A percentile compares a stretch with the other conserved stretches of the same genome.
These are phyloP conservation scores for Podila horticola DNA, from an alignment of 192 early-diverging fungal genomes.

Conservation along the genomic window DNA sequence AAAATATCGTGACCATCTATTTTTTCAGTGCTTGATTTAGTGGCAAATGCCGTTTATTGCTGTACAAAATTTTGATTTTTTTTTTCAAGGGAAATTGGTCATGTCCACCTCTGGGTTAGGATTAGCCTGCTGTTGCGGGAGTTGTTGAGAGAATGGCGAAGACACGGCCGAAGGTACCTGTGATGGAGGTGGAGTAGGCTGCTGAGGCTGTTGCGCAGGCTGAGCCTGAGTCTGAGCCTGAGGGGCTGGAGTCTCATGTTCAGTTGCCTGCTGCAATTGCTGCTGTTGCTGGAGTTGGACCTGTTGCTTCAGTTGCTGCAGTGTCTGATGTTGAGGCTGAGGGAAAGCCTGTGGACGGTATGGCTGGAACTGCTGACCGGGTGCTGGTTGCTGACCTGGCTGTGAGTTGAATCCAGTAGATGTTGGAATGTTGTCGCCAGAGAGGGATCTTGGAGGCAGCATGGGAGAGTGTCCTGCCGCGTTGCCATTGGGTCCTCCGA, in stretches of 20 bases:
- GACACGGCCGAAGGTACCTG: not conserved
- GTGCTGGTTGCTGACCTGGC: not conserved
- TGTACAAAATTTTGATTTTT: not conserved
- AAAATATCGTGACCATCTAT: too few species aligned
- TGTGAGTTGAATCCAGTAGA: conserved; percentile 4
- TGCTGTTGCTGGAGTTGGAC: conserved; percentile 14
- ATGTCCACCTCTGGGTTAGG: conserved; percentile 25
- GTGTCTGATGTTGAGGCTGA: conserved; percentile 33
- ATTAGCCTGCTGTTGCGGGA: conserved; percentile 7
- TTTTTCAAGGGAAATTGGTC: conserved; percentile 16
- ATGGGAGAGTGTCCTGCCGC: conserved; percentile 1
- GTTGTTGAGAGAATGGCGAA: not conserved
- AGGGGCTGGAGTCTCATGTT: not conserved
- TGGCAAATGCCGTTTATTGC: not conserved
- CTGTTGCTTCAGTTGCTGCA: conserved; percentile 38
- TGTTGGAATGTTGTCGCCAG: conserved; percentile 29
- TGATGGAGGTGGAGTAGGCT: not conserved
- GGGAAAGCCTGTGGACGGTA: conserved; percentile 23
- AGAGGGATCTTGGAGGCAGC: conserved; percentile 26
- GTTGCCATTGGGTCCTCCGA: conserved; percentile 6
- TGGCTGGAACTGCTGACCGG: conserved; percentile 14
- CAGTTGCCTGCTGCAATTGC: conserved; percentile 15
- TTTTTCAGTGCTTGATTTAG: too few species aligned
- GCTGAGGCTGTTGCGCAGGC: conserved; percentile 4
- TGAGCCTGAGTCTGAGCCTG: not conserved